Percentiles rank a stretch among this genome's conserved stretches.
These are phyloP conservation scores for Dendrocalamus sinicus DNA, from an alignment of 176 grass and related monocot species.

Conservation along the genomic window DNA sequence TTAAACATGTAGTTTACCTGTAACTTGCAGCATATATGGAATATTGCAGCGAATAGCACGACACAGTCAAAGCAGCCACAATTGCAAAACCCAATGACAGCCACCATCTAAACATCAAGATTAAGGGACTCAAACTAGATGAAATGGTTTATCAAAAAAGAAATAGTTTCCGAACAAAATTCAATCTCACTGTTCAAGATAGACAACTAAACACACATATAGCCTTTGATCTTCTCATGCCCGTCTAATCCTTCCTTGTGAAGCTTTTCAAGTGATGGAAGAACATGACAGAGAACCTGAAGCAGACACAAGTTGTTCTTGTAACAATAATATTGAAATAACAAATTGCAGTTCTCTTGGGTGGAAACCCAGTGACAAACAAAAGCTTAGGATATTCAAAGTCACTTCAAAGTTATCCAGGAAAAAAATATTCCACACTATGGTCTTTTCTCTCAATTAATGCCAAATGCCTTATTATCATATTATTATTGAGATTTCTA, in stretches of 20 bases:
- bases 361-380: background rate
- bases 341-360: background rate
- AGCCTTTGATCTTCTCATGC: constrained; percentile 98
- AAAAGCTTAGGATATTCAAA: background rate
- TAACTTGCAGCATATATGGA: constrained; percentile 92
- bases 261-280: constrained; percentile 95
- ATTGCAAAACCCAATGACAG: constrained; percentile 84
- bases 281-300: constrained; percentile 79
- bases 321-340: constrained; percentile 26
- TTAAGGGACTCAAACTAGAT: constrained; percentile 41
- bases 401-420: background rate
- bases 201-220: constrained; percentile 92
- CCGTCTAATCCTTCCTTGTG: constrained; percentile 96
- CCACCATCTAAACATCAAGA: constrained; percentile 88
- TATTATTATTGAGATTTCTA: background rate
- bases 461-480: background rate
- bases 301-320: constrained; percentile 32
- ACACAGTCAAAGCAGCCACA: constrained; percentile 74
- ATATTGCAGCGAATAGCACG: constrained; percentile 91
- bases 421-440: background rate
- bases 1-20: constrained; percentile 54
- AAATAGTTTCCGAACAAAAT: constrained; percentile 40
- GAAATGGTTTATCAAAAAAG: constrained; percentile 28
- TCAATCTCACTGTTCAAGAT: constrained; percentile 71
- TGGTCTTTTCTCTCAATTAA: background rate